phyloP scores from a whole-genome alignment of 768 basidiomycete genomes.

The Pulveroboletus frians region DNA sequence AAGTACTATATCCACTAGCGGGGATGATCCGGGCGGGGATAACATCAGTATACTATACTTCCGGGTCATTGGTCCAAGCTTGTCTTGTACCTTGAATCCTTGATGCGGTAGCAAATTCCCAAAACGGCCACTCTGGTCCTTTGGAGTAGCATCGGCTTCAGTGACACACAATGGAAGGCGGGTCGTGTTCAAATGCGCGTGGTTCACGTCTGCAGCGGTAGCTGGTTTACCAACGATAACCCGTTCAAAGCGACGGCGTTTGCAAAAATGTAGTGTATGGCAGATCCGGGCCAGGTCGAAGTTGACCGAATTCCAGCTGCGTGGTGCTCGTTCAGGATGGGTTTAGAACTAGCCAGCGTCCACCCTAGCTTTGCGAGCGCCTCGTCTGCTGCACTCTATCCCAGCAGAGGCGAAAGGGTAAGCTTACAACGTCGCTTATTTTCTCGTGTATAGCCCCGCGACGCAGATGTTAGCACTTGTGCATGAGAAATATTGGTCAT shows the following conservation, averaged over 20 bases:
- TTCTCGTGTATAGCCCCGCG: neutral
- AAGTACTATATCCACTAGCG: conserved; percentile 2
- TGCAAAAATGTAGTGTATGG: conserved; percentile 43
- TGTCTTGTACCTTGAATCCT: neutral
- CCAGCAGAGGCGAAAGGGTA: neutral
- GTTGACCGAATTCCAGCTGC: neutral
- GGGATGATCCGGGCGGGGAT: conserved; percentile 30
- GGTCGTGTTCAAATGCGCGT: conserved; percentile 50
- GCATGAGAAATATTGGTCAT: neutral
- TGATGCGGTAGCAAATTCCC: conserved; percentile 17
- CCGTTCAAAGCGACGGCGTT: conserved; percentile 58
- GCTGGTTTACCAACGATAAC: conserved; percentile 74
- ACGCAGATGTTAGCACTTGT: neutral
- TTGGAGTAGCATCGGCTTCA: conserved; percentile 35
- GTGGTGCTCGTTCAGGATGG: neutral
- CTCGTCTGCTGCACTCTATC: neutral
- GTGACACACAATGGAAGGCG: conserved; percentile 49
- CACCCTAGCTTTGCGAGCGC: neutral
- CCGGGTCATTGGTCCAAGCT: too few relatives aligned
- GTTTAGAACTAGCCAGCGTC: neutral
- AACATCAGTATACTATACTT: conserved; percentile 31
- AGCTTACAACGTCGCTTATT: neutral
- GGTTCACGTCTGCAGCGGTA: conserved; percentile 41
- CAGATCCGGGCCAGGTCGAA: conserved; percentile 35
- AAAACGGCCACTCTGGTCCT: neutral